Evolutionary conservation across 1,284 basidiomycete genomes (phyloP).

Genomic region (Rhizopogon hawkerae): DNA sequence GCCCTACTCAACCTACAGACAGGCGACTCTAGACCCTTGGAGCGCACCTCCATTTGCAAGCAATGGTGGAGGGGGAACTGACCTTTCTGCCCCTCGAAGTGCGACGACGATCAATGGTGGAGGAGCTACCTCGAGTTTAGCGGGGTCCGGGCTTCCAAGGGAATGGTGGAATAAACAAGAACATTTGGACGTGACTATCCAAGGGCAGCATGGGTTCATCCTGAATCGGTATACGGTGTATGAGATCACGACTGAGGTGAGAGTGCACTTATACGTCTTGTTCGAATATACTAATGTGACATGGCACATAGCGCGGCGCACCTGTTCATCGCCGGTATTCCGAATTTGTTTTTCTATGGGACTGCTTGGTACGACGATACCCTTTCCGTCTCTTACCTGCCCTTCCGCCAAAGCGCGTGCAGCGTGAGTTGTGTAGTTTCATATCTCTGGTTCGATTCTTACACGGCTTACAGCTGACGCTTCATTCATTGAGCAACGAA

Average conservation of each 20-base stretch:
- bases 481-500: conserved; percentile 80
- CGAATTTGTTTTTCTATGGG: conserved; percentile 85
- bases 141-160: conserved; percentile 61
- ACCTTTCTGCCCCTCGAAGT: conserved; percentile 20
- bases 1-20: conserved; percentile 32
- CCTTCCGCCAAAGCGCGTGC: conserved; percentile 84
- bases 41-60: conserved; percentile 29
- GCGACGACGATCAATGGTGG: conserved; percentile 36
- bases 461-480: conserved; percentile 57
- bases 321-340: conserved; percentile 73
- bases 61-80: conserved; percentile 12
- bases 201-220: conserved; percentile 84
- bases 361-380: conserved; percentile 70
- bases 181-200: conserved; percentile 56
- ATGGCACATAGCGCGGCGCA: conserved; percentile 42
- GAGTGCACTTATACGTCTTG: conserved; percentile 21
- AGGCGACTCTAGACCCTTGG: conserved; percentile 58
- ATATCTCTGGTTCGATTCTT: conserved; percentile 5
- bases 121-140: conserved; percentile 43
- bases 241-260: conserved; percentile 70
- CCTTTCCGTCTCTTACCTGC: conserved; percentile 88
- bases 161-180: conserved; percentile 85
- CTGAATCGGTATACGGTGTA: conserved; percentile 78
- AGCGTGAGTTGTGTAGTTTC: conserved; percentile 48
- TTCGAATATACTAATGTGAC: conserved; percentile 5